These are phyloP conservation scores for Antrodiella citrinella DNA, from an alignment of 768 basidiomycete genomes.

Conservation along the genomic window DNA sequence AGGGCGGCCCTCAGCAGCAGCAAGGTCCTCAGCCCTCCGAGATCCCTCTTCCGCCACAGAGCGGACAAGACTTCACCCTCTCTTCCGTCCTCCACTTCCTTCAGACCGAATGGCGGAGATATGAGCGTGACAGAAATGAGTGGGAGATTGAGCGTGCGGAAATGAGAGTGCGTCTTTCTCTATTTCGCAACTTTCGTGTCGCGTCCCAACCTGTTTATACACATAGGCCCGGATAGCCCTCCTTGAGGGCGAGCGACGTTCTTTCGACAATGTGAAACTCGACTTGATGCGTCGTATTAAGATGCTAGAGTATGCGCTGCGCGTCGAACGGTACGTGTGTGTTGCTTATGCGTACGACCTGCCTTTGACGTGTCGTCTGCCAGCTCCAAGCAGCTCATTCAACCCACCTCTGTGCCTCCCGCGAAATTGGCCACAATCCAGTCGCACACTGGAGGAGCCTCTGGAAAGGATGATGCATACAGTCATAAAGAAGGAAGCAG, in stretches of 20 bases:
- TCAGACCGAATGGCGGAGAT: slow-evolving; percentile 96
- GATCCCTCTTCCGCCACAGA: slow-evolving; percentile 73
- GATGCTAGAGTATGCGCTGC: slow-evolving; percentile 97
- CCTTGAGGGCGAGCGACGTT: slow-evolving; percentile 92
- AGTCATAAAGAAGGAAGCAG: slow-evolving; percentile 76
- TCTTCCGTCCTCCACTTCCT: slow-evolving; percentile 94
- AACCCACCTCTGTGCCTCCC: slow-evolving; percentile 51
- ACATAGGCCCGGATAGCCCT: slow-evolving; percentile 96
- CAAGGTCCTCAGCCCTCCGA: slow-evolving; percentile 45
- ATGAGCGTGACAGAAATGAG: slow-evolving; percentile 97
- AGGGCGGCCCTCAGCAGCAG: slow-evolving; percentile 38
- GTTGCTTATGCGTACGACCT: slow-evolving; percentile 11
- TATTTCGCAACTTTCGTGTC: slow-evolving; percentile 11
- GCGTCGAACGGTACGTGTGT: slow-evolving; percentile 83
- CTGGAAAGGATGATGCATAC: slow-evolving; percentile 63
- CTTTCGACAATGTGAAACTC: slow-evolving; percentile 93
- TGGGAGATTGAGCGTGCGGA: slow-evolving; percentile 99
- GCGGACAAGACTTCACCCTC: slow-evolving; percentile 87
- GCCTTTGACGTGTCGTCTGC: slow-evolving; percentile 28
- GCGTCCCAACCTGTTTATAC: slow-evolving; percentile 12
- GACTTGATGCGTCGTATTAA: slow-evolving; percentile 95
- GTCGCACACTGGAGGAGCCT: slow-evolving; percentile 35
- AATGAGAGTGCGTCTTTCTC: slow-evolving; percentile 73
- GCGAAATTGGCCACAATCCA: slow-evolving; percentile 61
- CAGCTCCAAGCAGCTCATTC: slow-evolving; percentile 76